Conservation (phyloP, 768 basidiomycete genomes). For the Crassisporium funariophilum region DNA sequence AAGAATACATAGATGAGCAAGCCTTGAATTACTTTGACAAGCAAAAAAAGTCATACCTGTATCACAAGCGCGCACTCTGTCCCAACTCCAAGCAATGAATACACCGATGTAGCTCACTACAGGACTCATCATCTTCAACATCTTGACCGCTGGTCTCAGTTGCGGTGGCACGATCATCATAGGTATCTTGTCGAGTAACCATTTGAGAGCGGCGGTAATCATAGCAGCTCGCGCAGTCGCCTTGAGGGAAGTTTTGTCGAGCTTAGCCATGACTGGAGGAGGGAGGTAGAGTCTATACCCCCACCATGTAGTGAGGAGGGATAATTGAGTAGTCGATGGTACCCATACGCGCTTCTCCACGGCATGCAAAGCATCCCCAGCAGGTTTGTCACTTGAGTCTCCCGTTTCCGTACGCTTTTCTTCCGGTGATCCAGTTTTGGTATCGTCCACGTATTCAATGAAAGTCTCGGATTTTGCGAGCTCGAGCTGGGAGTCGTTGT, state of each 20-base stretch:
- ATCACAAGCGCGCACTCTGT: slow-evolving; percentile 64
- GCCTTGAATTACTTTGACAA: slow-evolving; percentile 1
- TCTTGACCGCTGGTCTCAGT: slow-evolving; percentile 53
- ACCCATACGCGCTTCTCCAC: slow-evolving; percentile 55
- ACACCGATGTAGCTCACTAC: slow-evolving; percentile 72
- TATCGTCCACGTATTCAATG: slow-evolving; percentile 44
- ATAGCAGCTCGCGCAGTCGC: slow-evolving; percentile 76
- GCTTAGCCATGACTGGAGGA: slow-evolving; percentile 66
- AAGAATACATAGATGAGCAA: slow-evolving; percentile 6
- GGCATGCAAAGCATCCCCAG: slow-evolving; percentile 6
- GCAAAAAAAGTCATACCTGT: slow-evolving; percentile 49
- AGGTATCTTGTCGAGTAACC: slow-evolving; percentile 70
- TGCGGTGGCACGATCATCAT: slow-evolving; percentile 59
- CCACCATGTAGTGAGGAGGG: slow-evolving; percentile 79
- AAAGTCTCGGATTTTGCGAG: slow-evolving; percentile 67
- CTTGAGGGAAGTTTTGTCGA: slow-evolving; percentile 64
- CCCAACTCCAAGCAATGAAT: slow-evolving; percentile 82
- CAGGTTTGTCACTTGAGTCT: too few relatives aligned
- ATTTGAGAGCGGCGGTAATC: slow-evolving; percentile 72
- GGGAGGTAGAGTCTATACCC: slow-evolving; percentile 80
- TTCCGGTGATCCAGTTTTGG: slow-evolving; percentile 8
- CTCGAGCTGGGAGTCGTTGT: slow-evolving; percentile 62
- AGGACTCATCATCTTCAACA: slow-evolving; percentile 66
- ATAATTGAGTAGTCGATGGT: slow-evolving; percentile 73
- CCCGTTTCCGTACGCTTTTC: too few relatives aligned